A percentile compares a stretch with the other conserved stretches of the same genome.
Conservation (phyloP, 805 yeast genomes). For the Candida golubevii region DNA sequence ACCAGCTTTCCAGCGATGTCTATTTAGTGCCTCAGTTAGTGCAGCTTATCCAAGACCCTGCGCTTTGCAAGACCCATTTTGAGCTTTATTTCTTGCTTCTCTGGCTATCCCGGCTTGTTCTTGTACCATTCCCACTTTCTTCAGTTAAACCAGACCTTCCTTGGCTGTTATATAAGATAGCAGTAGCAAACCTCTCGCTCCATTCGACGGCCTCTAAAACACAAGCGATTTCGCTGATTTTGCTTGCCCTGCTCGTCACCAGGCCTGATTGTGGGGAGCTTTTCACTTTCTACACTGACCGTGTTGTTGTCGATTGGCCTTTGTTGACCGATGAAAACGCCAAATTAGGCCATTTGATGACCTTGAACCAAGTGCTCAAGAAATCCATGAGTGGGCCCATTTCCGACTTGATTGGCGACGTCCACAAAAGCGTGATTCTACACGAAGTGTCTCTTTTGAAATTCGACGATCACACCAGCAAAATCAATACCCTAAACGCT, state of each 20-base stretch:
- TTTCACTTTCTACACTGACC: conserved; percentile 16
- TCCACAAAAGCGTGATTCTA: conserved; percentile 4
- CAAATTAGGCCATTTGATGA: conserved; percentile 38
- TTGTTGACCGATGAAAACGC: background rate
- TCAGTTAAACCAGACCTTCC: conserved; percentile 32
- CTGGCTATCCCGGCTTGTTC: conserved; percentile 67
- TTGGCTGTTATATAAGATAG: conserved; percentile 31
- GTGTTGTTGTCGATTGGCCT: conserved; percentile 17
- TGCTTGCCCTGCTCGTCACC: conserved; percentile 51
- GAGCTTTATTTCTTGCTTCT: conserved; percentile 44
- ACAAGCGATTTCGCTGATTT: conserved; percentile 47
- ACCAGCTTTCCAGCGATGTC: conserved; percentile 58
- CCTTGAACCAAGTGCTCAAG: conserved; percentile 37
- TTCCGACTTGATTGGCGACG: background rate
- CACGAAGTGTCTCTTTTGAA: conserved; percentile 6
- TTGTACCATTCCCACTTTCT: conserved; percentile 69
- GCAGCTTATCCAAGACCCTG: conserved; percentile 17
- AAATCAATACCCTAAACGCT: conserved; percentile 17
- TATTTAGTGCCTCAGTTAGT: conserved; percentile 36
- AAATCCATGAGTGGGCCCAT: conserved; percentile 11
- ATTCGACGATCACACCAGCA: background rate
- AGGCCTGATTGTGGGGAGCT: conserved; percentile 41
- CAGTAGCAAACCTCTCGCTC: conserved; percentile 25
- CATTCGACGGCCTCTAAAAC: conserved; percentile 50
- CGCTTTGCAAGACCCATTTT: conserved; percentile 16